Conservation (phyloP, 805 yeast species). For the Candida railenensis region DNA sequence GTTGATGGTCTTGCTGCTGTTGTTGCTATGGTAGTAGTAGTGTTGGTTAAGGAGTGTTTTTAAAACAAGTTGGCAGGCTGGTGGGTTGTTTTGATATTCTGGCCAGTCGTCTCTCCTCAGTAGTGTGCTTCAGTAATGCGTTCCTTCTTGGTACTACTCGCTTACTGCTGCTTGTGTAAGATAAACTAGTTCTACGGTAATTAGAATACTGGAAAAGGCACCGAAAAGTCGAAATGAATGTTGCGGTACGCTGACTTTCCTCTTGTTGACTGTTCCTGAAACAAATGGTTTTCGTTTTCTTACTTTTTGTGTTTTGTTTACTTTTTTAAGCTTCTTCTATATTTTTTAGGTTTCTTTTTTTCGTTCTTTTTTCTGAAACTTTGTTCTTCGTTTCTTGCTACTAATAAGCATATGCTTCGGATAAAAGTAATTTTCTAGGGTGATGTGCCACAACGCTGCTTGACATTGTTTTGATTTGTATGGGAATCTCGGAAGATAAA, state of each 20-base stretch:
- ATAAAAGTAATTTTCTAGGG: not conserved
- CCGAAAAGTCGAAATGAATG: no score
- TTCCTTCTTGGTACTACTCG: no score
- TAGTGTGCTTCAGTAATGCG: no score
- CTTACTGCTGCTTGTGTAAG: no score
- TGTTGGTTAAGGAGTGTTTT: no score
- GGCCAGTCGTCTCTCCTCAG: no score
- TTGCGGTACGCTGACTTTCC: not conserved
- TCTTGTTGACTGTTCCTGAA: not conserved
- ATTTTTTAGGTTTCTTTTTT: conserved; percentile 1
- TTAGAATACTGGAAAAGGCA: no score
- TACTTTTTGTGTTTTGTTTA: not conserved
- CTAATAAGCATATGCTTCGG: not conserved
- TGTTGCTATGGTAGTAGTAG: no score
- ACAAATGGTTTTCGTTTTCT: not conserved
- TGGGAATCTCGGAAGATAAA: not conserved
- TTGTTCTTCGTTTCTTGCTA: not conserved
- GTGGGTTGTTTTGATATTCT: no score
- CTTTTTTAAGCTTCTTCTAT: not conserved
- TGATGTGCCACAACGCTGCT: not conserved
- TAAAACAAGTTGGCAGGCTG: no score
- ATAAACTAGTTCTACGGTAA: no score
- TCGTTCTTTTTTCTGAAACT: not conserved
- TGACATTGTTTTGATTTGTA: not conserved
- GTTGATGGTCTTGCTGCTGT: no score